A percentile compares a stretch with the other conserved stretches of the same genome.
These are phyloP conservation scores for Neonectria punicea DNA, from an alignment of 2,329 filamentous ascomycete genomes.

Conservation along the genomic window DNA sequence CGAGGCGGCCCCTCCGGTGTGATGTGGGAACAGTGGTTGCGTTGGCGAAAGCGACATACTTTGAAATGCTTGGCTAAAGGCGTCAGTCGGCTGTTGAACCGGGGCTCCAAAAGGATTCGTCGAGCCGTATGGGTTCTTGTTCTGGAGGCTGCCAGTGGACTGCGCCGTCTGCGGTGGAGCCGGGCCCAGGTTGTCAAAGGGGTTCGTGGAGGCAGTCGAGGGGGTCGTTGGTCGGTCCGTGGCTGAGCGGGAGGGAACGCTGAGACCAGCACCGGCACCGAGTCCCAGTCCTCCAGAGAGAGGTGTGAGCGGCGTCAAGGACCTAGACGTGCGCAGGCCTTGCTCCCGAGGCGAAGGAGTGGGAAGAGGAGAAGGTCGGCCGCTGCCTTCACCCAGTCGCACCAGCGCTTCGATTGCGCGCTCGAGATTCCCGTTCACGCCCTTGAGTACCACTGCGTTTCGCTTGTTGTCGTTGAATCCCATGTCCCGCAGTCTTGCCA, in stretches of 20 bases:
- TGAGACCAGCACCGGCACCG: conserved; percentile 48
- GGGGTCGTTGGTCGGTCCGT: conserved; percentile 52
- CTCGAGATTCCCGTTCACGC: conserved; percentile 85
- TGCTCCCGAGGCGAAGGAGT: conserved; percentile 57
- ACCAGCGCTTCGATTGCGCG: conserved; percentile 86
- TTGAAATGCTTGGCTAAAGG: conserved; percentile 77
- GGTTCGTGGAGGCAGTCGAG: conserved; percentile 68
- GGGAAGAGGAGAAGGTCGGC: conserved; percentile 49
- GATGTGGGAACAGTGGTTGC: conserved; percentile 78
- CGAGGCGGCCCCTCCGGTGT: conserved; percentile 71
- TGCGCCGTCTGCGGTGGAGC: conserved; percentile 71
- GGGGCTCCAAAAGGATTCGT: conserved; percentile 76
- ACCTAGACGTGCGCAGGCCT: conserved; percentile 59
- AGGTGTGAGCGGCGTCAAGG: conserved; percentile 64
- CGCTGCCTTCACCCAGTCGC: conserved; percentile 78
- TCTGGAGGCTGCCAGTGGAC: conserved; percentile 70
- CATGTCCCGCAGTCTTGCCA: conserved; percentile 85
- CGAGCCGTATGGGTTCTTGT: conserved; percentile 64
- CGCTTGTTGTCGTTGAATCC: conserved; percentile 87
- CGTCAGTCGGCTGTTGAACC: conserved; percentile 47
- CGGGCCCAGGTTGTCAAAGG: conserved; percentile 70
- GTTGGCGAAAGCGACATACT: conserved; percentile 73
- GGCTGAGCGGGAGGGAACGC: conserved; percentile 43
- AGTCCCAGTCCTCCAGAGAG: conserved; percentile 45
- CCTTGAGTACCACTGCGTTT: conserved; percentile 84